A percentile compares a stretch with the other conserved stretches of the same genome.
phyloP scores from a whole-genome alignment of 805 yeast species.

The Teunomyces stri region DNA sequence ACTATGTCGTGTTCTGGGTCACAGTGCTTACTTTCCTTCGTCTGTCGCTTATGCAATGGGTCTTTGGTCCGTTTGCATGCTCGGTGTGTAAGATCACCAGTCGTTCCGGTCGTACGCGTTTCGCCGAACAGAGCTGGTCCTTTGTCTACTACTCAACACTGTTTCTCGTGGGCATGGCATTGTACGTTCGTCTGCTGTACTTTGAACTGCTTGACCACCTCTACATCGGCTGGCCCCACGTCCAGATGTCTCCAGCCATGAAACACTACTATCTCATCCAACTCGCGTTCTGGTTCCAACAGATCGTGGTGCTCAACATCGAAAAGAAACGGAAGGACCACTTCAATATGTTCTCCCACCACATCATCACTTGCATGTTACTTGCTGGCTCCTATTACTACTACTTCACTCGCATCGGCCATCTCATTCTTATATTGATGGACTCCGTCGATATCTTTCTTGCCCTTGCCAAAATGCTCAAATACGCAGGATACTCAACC shows the following conservation, averaged over 20 bases:
- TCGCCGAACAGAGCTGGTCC: constrained; percentile 87
- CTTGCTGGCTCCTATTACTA: constrained; percentile 70
- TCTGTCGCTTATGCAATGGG: constrained; percentile 55
- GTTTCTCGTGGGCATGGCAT: constrained; percentile 53
- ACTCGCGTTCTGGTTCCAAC: constrained; percentile 79
- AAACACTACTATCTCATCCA: constrained; percentile 72
- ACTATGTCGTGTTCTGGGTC: constrained; percentile 53
- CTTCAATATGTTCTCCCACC: constrained; percentile 84
- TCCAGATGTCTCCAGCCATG: constrained; percentile 47
- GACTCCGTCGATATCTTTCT: constrained; percentile 77
- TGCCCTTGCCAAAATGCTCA: constrained; percentile 71
- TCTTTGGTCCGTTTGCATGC: constrained; percentile 57
- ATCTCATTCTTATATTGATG: constrained; percentile 74
- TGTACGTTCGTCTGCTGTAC: constrained; percentile 60
- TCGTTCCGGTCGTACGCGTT: constrained; percentile 57
- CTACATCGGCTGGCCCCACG: constrained; percentile 75
- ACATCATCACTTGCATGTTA: constrained; percentile 70
- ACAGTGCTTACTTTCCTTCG: constrained; percentile 58
- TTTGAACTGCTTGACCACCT: constrained; percentile 55
- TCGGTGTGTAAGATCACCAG: constrained; percentile 40
- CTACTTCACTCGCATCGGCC: constrained; percentile 75
- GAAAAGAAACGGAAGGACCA: constrained; percentile 83
- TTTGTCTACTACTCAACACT: constrained; percentile 56
- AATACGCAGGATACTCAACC: constrained; percentile 60
- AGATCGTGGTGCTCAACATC: constrained; percentile 69